phyloP scores from a whole-genome alignment of 1,284 basidiomycete genomes.

The Leccinum huronense region DNA sequence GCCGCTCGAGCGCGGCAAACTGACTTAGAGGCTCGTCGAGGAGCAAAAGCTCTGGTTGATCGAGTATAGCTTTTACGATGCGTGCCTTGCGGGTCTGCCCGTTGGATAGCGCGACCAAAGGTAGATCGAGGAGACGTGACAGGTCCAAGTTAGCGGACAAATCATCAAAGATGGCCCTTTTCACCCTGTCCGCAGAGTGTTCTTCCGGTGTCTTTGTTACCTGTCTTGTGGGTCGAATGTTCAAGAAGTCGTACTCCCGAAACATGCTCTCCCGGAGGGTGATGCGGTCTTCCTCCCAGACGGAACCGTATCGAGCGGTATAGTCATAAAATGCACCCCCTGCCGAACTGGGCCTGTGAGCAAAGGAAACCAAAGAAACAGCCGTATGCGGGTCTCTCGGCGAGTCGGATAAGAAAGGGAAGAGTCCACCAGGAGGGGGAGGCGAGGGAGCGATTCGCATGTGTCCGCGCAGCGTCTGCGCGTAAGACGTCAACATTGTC shows the following conservation, averaged over 20 bases:
- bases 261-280: slow-evolving; percentile 74
- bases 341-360: slow-evolving; percentile 54
- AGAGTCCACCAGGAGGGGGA: slow-evolving; percentile 62
- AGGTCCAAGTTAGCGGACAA: slow-evolving; percentile 58
- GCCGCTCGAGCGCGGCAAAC: slow-evolving; percentile 23
- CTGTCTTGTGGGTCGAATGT: slow-evolving; percentile 29
- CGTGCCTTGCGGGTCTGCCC: slow-evolving; percentile 90
- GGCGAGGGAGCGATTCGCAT: slow-evolving; percentile 63
- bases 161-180: slow-evolving; percentile 44
- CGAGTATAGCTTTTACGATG: slow-evolving; percentile 77
- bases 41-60: slow-evolving; percentile 67
- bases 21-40: slow-evolving; percentile 83
- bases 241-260: slow-evolving; percentile 43
- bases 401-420: slow-evolving; percentile 59
- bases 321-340: slow-evolving; percentile 85
- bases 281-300: slow-evolving; percentile 76
- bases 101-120: slow-evolving; percentile 81
- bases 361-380: slow-evolving; percentile 72
- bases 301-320: slow-evolving; percentile 84
- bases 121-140: slow-evolving; percentile 68
- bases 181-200: slow-evolving; percentile 19
- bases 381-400: slow-evolving; percentile 47
- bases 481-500: neutral
- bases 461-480: slow-evolving; percentile 68
- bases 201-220: slow-evolving; percentile 22